A percentile compares a stretch with the other conserved stretches of the same genome.
phyloP scores from a whole-genome alignment of 352 stramenopile genomes.

The Aphanomyces astaci region DNA sequence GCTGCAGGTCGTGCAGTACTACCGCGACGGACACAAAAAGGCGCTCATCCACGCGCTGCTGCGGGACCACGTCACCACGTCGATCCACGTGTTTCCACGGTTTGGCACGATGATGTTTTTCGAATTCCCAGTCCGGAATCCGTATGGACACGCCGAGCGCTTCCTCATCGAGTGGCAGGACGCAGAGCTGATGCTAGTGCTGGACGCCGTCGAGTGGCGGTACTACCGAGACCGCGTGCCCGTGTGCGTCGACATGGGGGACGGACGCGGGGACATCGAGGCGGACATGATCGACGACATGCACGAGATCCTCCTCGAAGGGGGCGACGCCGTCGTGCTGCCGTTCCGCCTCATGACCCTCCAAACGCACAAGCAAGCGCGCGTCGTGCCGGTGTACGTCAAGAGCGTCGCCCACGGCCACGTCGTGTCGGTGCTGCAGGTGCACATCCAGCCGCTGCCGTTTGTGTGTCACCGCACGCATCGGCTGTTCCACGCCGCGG shows the following conservation, averaged over 20 bases:
- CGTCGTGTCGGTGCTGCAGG: constrained; percentile 81
- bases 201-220: constrained; percentile 65
- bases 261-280: constrained; percentile 44
- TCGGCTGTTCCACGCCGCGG: constrained; percentile 50
- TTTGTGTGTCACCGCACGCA: constrained; percentile 82
- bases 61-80: constrained; percentile 80
- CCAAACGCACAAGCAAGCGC: constrained; percentile 24
- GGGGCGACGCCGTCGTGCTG: constrained; percentile 73
- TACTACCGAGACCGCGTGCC: constrained; percentile 67
- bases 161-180: constrained; percentile 83
- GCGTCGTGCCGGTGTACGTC: constrained; percentile 48
- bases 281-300: constrained; percentile 89
- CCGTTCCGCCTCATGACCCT: constrained; percentile 86
- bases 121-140: constrained; percentile 84
- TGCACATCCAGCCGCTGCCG: constrained; percentile 62
- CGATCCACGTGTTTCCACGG: constrained; percentile 67
- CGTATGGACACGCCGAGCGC: constrained; percentile 86
- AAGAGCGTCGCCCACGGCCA: constrained; percentile 85
- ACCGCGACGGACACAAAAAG: constrained; percentile 91
- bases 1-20: constrained; percentile 85
- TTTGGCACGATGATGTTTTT: constrained; percentile 83
- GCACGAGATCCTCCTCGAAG: constrained; percentile 80
- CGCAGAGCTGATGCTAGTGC: constrained; percentile 69
- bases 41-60: constrained; percentile 87
- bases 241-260: constrained; percentile 36